Percentiles rank a stretch among this genome's conserved stretches.
phyloP scores from a whole-genome alignment of 352 stramenopile species.

The Pilasporangium apinafurcum region DNA sequence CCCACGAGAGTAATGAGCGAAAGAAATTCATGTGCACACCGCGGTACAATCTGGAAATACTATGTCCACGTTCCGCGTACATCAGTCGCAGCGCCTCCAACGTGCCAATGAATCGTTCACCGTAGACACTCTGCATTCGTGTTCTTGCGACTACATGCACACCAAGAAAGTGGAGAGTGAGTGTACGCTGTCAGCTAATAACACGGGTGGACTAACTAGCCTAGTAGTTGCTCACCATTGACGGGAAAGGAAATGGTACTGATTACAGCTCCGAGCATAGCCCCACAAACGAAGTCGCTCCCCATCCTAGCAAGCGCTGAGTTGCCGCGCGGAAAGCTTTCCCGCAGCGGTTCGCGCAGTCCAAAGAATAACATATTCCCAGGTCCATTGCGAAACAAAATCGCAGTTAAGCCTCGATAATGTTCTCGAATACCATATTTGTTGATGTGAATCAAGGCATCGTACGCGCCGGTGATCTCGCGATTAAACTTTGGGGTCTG shows the following conservation, averaged over 20 bases:
- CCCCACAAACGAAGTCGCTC: conserved; percentile 83
- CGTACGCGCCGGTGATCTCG: conserved; percentile 67
- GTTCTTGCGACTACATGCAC: conserved; percentile 61
- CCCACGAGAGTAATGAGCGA: conserved; percentile 82
- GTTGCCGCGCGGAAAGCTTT: conserved; percentile 46
- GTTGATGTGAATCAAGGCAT: conserved; percentile 76
- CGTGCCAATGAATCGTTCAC: conserved; percentile 48
- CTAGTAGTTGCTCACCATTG: conserved; percentile 38
- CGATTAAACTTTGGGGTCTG: conserved; percentile 86
- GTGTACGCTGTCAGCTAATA: neutral
- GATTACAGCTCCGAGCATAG: conserved; percentile 75
- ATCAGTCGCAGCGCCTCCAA: conserved; percentile 55
- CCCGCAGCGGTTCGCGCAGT: conserved; percentile 63
- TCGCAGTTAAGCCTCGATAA: conserved; percentile 73
- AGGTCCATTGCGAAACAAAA: conserved; percentile 80
- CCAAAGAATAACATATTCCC: conserved; percentile 86
- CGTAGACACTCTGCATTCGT: conserved; percentile 80
- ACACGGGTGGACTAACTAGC: conserved; percentile 1
- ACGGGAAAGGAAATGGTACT: conserved; percentile 83
- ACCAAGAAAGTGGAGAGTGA: neutral
- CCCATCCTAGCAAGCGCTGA: conserved; percentile 36
- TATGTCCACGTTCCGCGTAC: conserved; percentile 64
- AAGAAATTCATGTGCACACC: conserved; percentile 88
- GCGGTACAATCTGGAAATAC: conserved; percentile 63
- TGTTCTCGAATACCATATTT: conserved; percentile 74